Evolutionary conservation across 352 stramenopile species (phyloP).

Genomic region (Discostella stelligera): DNA sequence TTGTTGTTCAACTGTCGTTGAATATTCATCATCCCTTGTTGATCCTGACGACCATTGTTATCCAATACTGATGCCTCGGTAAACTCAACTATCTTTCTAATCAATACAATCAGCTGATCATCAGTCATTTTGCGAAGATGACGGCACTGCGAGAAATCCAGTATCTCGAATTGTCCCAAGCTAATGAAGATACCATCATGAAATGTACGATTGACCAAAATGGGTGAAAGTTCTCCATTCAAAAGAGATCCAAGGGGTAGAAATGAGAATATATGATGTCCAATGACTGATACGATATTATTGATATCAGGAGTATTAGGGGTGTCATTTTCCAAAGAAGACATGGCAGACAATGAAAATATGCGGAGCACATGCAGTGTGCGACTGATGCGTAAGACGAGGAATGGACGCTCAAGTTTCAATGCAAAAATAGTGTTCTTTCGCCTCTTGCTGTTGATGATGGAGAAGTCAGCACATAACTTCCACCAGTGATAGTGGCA

Average conservation of each 20-base stretch:
- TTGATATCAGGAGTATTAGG: conserved; percentile 17
- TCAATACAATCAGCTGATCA: conserved; percentile 24
- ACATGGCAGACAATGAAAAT: no score
- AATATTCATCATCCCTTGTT: background rate
- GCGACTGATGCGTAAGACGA: no score
- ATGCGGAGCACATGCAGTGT: no score
- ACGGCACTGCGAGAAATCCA: conserved; percentile 17
- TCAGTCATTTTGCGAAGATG: conserved; percentile 40
- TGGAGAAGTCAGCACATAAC: no score
- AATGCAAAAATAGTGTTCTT: no score
- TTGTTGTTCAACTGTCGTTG: no score
- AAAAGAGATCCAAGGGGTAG: conserved; percentile 36
- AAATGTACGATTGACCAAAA: conserved; percentile 30
- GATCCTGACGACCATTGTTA: no score
- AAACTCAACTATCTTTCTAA: conserved; percentile 17
- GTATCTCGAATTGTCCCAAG: conserved; percentile 10
- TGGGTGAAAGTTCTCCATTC: conserved; percentile 22
- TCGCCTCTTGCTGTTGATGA: no score
- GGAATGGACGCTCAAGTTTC: no score
- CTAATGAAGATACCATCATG: conserved; percentile 10
- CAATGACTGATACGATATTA: conserved; percentile 27
- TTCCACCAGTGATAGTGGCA: no score
- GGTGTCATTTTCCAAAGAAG: no score
- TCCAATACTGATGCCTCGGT: conserved; percentile 8
- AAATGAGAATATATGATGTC: conserved; percentile 34